These are phyloP conservation scores for Monoraphidium neglectum DNA, from an alignment of 139 green algal genomes.

Conservation along the genomic window DNA sequence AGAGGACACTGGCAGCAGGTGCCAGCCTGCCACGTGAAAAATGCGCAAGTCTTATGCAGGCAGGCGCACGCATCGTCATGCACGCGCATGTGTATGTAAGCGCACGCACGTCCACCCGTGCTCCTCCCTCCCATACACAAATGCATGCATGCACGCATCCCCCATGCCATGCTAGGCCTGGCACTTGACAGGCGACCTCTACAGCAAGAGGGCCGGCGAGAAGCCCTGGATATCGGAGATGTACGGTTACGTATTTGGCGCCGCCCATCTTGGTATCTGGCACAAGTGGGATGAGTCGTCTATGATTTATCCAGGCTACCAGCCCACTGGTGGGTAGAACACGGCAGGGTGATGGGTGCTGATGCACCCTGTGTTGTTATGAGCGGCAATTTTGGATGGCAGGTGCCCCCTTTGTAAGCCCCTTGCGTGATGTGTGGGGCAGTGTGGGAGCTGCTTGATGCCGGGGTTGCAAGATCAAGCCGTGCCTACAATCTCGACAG, in stretches of 20 bases:
- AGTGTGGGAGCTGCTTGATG: too few species aligned
- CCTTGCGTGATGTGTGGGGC: too few species aligned
- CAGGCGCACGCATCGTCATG: background rate
- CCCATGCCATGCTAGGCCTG: slow-evolving; percentile 60
- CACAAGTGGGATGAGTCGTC: slow-evolving; percentile 68
- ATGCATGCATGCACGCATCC: background rate
- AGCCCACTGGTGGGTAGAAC: background rate
- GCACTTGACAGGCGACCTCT: slow-evolving; percentile 69
- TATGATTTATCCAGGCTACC: slow-evolving; percentile 88
- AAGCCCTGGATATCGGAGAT: slow-evolving; percentile 90
- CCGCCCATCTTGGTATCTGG: slow-evolving; percentile 75
- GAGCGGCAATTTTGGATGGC: too few species aligned
- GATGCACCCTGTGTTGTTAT: too few species aligned
- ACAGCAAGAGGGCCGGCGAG: slow-evolving; percentile 56
- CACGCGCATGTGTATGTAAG: background rate
- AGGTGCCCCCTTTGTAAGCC: too few species aligned
- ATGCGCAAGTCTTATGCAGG: background rate
- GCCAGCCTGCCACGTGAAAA: too few species aligned
- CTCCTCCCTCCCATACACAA: too few species aligned
- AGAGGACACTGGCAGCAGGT: too few species aligned
- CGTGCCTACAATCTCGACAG: too few species aligned
- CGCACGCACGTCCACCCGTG: slow-evolving; percentile 9
- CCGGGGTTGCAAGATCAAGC: too few species aligned
- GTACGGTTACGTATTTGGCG: slow-evolving; percentile 88
- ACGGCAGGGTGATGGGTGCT: background rate